A percentile compares a stretch with the other conserved stretches of the same genome.
phyloP scores from a whole-genome alignment of 2,329 filamentous ascomycete genomes.

The Alternaria arbusti region DNA sequence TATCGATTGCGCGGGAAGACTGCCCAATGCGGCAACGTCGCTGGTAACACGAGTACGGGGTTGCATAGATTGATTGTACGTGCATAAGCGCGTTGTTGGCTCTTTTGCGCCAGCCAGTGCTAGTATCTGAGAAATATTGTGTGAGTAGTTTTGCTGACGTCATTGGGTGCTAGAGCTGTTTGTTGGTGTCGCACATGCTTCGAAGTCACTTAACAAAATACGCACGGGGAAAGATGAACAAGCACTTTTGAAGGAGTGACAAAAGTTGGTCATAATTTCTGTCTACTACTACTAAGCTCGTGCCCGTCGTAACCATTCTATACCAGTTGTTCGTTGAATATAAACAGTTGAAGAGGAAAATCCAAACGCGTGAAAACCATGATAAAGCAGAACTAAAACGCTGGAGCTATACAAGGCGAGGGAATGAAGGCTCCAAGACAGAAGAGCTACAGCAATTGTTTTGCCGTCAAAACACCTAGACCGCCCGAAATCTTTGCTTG shows the following conservation, averaged over 20 bases:
- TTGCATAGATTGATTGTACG: neutral
- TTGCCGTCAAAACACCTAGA: conserved; percentile 11
- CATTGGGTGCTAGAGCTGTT: neutral
- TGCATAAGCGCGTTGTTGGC: conserved; percentile 2
- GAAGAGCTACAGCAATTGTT: conserved; percentile 3
- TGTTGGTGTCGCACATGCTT: neutral
- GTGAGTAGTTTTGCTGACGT: neutral
- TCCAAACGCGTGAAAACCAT: conserved; percentile 1
- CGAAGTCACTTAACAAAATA: too few relatives aligned
- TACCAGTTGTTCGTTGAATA: conserved; percentile 16
- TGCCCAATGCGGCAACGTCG: conserved; percentile 1
- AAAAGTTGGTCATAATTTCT: conserved; percentile 57
- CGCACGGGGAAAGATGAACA: neutral
- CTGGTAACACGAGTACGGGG: conserved; percentile 1
- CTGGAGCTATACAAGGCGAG: conserved; percentile 33
- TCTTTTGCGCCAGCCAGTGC: neutral
- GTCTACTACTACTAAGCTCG: conserved; percentile 62
- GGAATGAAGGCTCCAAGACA: conserved; percentile 13
- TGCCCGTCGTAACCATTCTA: conserved; percentile 44
- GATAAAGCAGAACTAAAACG: conserved; percentile 10
- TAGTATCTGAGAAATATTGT: neutral
- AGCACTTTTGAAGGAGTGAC: neutral
- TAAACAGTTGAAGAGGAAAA: conserved; percentile 13
- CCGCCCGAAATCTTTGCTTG: conserved; percentile 10
- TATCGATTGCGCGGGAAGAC: conserved; percentile 8